Percentiles rank a stretch among this genome's conserved stretches.
These are phyloP conservation scores for Malus sieversii DNA, from an alignment of 306 rosid species.

Conservation along the genomic window DNA sequence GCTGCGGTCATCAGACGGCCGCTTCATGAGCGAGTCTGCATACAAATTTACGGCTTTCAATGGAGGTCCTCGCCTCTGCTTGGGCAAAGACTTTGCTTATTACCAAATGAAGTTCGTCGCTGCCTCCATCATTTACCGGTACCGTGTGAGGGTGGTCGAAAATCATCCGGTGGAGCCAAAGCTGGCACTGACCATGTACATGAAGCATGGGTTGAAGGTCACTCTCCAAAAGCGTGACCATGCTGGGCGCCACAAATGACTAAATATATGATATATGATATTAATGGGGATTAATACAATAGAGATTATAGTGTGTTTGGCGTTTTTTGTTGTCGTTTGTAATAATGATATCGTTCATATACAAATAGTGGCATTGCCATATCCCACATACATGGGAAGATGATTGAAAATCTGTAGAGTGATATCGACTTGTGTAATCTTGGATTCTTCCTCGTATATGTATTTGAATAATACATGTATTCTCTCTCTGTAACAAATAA, in stretches of 20 bases:
- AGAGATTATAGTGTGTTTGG: neutral
- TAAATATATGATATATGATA: neutral
- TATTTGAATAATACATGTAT: neutral
- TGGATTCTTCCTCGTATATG: no score
- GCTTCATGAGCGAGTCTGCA: conserved; percentile 69
- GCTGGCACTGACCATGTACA: conserved; percentile 78
- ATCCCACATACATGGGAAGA: neutral
- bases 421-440: no score
- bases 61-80: conserved; percentile 86
- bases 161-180: conserved; percentile 64
- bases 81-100: conserved; percentile 88
- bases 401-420: neutral
- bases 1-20: conserved; percentile 48
- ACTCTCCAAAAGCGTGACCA: conserved; percentile 31
- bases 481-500: neutral
- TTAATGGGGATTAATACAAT: neutral
- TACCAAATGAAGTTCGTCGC: conserved; percentile 88
- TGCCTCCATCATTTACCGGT: conserved; percentile 52
- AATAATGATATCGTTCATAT: neutral
- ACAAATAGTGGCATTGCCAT: neutral
- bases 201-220: conserved; percentile 73
- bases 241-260: conserved; percentile 19
- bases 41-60: conserved; percentile 88
- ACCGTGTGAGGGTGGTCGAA: conserved; percentile 49
- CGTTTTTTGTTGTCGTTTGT: neutral